These are phyloP conservation scores for Calonectria montana DNA, from an alignment of 2,329 filamentous ascomycete species.

Conservation along the genomic window DNA sequence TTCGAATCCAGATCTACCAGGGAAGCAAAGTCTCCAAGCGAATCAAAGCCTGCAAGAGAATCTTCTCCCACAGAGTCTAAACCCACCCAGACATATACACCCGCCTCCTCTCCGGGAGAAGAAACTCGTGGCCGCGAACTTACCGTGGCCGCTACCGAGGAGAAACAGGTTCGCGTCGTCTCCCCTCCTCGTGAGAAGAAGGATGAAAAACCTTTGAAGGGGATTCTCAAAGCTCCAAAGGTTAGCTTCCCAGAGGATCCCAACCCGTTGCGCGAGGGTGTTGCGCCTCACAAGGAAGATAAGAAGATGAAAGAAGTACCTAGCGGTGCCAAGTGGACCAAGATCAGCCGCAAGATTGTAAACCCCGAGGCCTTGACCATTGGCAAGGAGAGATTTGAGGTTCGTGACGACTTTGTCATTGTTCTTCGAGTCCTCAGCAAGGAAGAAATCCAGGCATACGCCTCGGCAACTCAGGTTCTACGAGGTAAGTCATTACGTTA, in stretches of 20 bases:
- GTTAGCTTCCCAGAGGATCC: conserved; percentile 88
- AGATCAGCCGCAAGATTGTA: conserved; percentile 88
- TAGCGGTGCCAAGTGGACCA: conserved; percentile 88
- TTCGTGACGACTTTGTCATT: conserved; percentile 93
- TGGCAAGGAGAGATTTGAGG: conserved; percentile 91
- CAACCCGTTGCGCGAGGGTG: conserved; percentile 86
- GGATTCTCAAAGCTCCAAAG: conserved; percentile 87
- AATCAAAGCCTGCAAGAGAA: conserved; percentile 23
- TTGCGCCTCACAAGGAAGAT: conserved; percentile 92
- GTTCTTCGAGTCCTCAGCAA: conserved; percentile 87
- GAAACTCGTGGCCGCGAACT: conserved; percentile 58
- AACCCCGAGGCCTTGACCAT: conserved; percentile 88
- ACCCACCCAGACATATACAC: conserved; percentile 27
- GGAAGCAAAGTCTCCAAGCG: neutral
- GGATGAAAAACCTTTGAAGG: conserved; percentile 78
- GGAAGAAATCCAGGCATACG: conserved; percentile 91
- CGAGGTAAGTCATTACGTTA: conserved; percentile 68
- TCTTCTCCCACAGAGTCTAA: conserved; percentile 27
- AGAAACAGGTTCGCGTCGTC: conserved; percentile 73
- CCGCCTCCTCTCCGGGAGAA: conserved; percentile 36
- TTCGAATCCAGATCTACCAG: conserved; percentile 25
- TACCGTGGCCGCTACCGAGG: conserved; percentile 47
- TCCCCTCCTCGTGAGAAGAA: conserved; percentile 74
- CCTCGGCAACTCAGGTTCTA: conserved; percentile 82
- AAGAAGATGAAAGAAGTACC: conserved; percentile 78